Conservation (phyloP, 441 rosid genomes). For the Isatis lusitanica region DNA sequence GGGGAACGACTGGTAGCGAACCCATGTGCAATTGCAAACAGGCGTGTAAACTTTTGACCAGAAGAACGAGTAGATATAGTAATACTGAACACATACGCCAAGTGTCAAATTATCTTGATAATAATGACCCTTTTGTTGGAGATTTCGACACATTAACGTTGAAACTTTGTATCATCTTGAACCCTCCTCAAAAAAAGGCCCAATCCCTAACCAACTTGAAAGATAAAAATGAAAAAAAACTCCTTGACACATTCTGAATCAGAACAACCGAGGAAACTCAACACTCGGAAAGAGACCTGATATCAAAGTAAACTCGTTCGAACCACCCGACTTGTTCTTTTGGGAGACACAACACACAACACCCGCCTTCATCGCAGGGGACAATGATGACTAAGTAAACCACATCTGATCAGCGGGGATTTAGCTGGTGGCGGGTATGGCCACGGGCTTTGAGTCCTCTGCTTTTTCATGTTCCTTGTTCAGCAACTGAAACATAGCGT, state of each 20-base stretch:
- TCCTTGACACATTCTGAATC: slow-evolving; percentile 18
- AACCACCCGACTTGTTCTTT: background rate
- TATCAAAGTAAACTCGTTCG: slow-evolving; percentile 14
- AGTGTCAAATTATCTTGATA: background rate
- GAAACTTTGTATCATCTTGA: slow-evolving; percentile 23
- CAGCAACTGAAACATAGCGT: slow-evolving; percentile 47
- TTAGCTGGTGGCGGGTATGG: slow-evolving; percentile 45
- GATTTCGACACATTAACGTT: slow-evolving; percentile 37
- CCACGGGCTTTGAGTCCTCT: slow-evolving; percentile 55
- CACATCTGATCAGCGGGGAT: background rate
- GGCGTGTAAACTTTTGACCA: background rate
- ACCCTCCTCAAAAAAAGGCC: slow-evolving; percentile 12
- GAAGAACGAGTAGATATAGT: background rate
- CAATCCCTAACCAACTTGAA: slow-evolving; percentile 19
- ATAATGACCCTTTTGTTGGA: slow-evolving; percentile 15
- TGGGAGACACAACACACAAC: slow-evolving; percentile 17
- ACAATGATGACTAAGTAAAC: slow-evolving; percentile 7
- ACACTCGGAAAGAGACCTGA: background rate
- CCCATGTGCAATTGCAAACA: too few species aligned
- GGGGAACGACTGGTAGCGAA: too few species aligned
- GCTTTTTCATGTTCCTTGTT: slow-evolving; percentile 69
- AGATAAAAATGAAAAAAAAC: slow-evolving; percentile 11
- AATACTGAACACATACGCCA: background rate
- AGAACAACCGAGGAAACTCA: background rate
- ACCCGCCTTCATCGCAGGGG: slow-evolving; percentile 6